Base-by-base conservation (phyloP, 116 monocot genomes). In the Dioscorea cayenensis region DNA sequence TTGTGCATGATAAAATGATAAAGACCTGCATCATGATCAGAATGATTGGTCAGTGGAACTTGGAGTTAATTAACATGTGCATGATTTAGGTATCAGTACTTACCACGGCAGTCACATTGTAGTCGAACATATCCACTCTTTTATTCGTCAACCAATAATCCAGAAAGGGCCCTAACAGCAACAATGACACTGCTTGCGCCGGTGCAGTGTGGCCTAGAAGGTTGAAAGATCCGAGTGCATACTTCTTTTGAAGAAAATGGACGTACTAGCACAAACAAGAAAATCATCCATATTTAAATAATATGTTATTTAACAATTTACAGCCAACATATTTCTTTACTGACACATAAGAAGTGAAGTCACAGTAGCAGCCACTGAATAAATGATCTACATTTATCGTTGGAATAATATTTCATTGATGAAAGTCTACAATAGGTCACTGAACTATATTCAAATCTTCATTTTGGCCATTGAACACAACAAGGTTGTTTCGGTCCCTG, bases 101-200 rank as follows among this genome's bases (percentile, higher is more conserved):
- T 65, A 85, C 85, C 78, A 76, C 78, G 43, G 81, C 58, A 65
- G 49, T 62, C 17, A 73, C 19, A 63, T 48, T 76, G 49, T 85
- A 81, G 72, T 85, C 78, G 73, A 76, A 85, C 14, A 67, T 69
- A 60, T 85, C 81, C 16, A 85, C 85, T 69, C 85, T 75, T 78
- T 76, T 85, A 20, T 69, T 78, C 23, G 81, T 85, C 75, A 85
- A 64, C 85, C 78, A 85, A 28, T 76, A 81, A 81, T 85, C 85
- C 38, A 81, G 9, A 62, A 85, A 81, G 36, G 85, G 85, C 7
- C 85, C 85, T 37, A 85, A 64, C 5, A 81, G 16, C 20, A 81
- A 64, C 69, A 85, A 71, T 3, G 85, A 72, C 66, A 49, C 75
- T 21, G 85, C 85, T 62, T 85, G 85, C 37, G 75, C 76, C 23